Percentiles rank a stretch among this genome's conserved stretches.
Conservation (phyloP, 352 stramenopile species). For the Lagenidium giganteum region DNA sequence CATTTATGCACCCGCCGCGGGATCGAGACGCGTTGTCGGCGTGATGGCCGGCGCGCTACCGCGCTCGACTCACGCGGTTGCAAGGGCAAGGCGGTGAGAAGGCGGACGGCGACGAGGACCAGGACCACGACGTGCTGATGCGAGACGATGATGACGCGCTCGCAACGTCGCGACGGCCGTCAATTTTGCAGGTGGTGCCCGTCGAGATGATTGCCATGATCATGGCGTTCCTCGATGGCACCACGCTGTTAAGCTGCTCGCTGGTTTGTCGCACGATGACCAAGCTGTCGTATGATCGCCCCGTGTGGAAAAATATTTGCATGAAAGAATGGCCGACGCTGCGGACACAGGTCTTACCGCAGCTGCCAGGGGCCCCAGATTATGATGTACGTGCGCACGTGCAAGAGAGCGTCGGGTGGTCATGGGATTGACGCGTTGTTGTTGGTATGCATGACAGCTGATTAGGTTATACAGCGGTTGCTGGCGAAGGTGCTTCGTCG, state of each 20-base stretch:
- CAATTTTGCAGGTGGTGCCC: constrained; percentile 37
- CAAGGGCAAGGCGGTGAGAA: constrained; percentile 3
- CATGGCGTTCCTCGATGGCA: constrained; percentile 45
- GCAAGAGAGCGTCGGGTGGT: background rate
- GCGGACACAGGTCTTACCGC: constrained; percentile 45
- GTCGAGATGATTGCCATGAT: constrained; percentile 45
- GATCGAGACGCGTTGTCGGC: constrained; percentile 14
- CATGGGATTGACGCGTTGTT: constrained; percentile 4
- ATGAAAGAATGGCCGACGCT: constrained; percentile 52
- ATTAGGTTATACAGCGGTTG: constrained; percentile 70
- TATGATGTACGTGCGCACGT: constrained; percentile 51
- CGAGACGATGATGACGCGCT: constrained; percentile 2
- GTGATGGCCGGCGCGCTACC: constrained; percentile 30
- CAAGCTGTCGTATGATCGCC: constrained; percentile 39
- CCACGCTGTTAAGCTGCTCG: constrained; percentile 44
- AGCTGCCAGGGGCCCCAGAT: constrained; percentile 64
- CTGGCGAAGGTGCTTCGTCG: constrained; percentile 65
- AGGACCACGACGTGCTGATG: background rate
- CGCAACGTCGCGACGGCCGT: constrained; percentile 4
- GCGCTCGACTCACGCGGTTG: too few relatives aligned
- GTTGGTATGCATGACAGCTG: constrained; percentile 22
- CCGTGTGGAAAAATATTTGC: constrained; percentile 70
- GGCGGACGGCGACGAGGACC: constrained; percentile 18
- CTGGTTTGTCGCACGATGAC: constrained; percentile 38
- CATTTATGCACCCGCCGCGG: constrained; percentile 2